These are phyloP conservation scores for Scenedesmus sp. DNA, from an alignment of 163 green algal species.

Conservation along the genomic window DNA sequence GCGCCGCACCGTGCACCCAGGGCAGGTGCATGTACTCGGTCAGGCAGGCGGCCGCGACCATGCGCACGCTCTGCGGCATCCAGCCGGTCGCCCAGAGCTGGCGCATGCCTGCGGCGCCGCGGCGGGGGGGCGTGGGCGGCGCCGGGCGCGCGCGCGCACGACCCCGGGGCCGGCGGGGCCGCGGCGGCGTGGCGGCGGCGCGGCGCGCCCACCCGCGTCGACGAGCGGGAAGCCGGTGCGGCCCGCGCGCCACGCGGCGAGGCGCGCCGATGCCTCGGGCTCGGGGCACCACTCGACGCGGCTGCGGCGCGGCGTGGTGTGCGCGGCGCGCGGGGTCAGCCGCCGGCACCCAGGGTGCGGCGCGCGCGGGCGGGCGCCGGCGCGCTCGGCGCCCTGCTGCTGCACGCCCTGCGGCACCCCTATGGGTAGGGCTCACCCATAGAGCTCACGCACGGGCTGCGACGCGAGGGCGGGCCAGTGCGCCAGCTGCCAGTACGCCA, in stretches of 20 bases:
- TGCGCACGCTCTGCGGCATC: slow-evolving; percentile 79
- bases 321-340: no score
- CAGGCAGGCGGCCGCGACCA: slow-evolving; percentile 72
- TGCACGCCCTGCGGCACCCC: no score
- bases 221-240: slow-evolving; percentile 80
- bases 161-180: no score
- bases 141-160: background rate
- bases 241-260: slow-evolving; percentile 64
- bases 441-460: no score
- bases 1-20: slow-evolving; percentile 66
- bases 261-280: slow-evolving; percentile 21
- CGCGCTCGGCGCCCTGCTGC: no score
- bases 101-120: slow-evolving; percentile 64
- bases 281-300: slow-evolving; percentile 43
- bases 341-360: no score
- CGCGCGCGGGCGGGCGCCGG: no score
- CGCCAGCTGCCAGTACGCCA: slow-evolving; percentile 86
- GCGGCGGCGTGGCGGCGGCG: no score
- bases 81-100: slow-evolving; percentile 77
- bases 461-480: slow-evolving; percentile 54
- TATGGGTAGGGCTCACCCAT: no score
- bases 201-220: slow-evolving; percentile 60
- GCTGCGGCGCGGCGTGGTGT: no score
- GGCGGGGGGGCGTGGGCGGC: background rate
- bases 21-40: slow-evolving; percentile 74